These are phyloP conservation scores for Termitomyces sp. DNA, from an alignment of 768 basidiomycete genomes.

Conservation along the genomic window DNA sequence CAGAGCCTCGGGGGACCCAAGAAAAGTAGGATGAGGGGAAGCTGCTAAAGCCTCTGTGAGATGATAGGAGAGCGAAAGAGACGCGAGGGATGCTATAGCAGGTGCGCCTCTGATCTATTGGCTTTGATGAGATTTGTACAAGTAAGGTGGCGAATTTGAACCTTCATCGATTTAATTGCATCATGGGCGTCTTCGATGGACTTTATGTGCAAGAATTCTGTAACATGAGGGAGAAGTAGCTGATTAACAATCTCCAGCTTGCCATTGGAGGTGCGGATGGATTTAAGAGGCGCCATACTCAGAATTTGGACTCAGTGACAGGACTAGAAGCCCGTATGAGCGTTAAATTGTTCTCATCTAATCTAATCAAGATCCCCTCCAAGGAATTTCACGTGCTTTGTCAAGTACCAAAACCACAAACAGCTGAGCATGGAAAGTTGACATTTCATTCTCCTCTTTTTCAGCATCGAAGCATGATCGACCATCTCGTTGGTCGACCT, in stretches of 20 bases:
- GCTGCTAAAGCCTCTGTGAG: slow-evolving; percentile 51
- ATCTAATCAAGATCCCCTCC: not conserved
- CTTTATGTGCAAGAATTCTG: slow-evolving; percentile 62
- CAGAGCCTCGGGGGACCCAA: slow-evolving; percentile 51
- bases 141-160: slow-evolving; percentile 22
- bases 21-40: slow-evolving; percentile 48
- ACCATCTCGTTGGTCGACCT: slow-evolving; percentile 87
- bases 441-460: slow-evolving; percentile 4
- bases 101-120: slow-evolving; percentile 79
- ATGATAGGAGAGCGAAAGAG: slow-evolving; percentile 69
- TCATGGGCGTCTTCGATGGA: slow-evolving; percentile 83
- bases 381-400: slow-evolving; percentile 19
- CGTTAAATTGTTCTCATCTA: not conserved
- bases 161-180: slow-evolving; percentile 97
- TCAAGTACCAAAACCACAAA: not conserved
- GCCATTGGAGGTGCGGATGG: slow-evolving; percentile 37
- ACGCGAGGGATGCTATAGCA: slow-evolving; percentile 90
- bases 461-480: slow-evolving; percentile 64
- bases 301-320: no score
- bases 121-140: slow-evolving; percentile 7
- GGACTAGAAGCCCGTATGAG: no score
- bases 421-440: not conserved
- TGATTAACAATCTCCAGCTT: slow-evolving; percentile 87
- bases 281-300: slow-evolving; percentile 32
- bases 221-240: slow-evolving; percentile 75